phyloP scores from a whole-genome alignment of 208 protist genomes.

The Leishmania aethiopica region DNA sequence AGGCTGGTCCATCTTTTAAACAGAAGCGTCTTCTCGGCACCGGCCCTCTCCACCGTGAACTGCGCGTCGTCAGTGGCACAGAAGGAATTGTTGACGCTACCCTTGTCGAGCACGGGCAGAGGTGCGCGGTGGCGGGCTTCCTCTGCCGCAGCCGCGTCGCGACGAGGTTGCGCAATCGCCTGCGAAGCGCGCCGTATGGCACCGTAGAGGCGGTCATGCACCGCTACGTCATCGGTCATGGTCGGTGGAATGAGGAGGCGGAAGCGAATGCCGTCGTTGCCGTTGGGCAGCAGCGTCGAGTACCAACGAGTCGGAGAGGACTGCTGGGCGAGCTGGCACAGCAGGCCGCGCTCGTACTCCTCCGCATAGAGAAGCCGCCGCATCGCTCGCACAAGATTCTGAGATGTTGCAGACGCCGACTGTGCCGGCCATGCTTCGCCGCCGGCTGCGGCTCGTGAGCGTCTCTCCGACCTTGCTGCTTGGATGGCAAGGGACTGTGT shows the following conservation, averaged over 20 bases:
- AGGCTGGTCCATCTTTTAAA: slow-evolving; percentile 34
- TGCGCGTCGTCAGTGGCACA: neutral
- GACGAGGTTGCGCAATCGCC: slow-evolving; percentile 21
- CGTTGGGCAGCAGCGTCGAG: slow-evolving; percentile 29
- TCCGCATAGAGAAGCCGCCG: slow-evolving; percentile 63
- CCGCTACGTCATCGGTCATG: slow-evolving; percentile 8
- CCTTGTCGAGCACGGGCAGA: neutral
- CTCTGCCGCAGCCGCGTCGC: slow-evolving; percentile 1
- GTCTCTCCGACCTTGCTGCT: neutral
- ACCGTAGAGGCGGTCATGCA: slow-evolving; percentile 9
- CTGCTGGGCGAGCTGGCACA: slow-evolving; percentile 33
- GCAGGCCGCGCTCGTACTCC: slow-evolving; percentile 46
- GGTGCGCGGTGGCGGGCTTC: neutral
- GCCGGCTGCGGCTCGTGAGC: neutral
- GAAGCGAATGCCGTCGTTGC: slow-evolving; percentile 22
- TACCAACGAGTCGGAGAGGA: slow-evolving; percentile 35
- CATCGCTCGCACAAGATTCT: slow-evolving; percentile 3
- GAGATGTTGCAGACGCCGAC: neutral
- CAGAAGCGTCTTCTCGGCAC: slow-evolving; percentile 33
- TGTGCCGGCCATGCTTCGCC: neutral
- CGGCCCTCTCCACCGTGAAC: slow-evolving; percentile 17
- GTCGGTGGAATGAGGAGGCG: slow-evolving; percentile 16
- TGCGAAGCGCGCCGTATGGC: slow-evolving; percentile 9
- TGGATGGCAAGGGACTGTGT: neutral
- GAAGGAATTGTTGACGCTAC: neutral